phyloP scores from a whole-genome alignment of 345 rosid genomes.

The Populus alba region DNA sequence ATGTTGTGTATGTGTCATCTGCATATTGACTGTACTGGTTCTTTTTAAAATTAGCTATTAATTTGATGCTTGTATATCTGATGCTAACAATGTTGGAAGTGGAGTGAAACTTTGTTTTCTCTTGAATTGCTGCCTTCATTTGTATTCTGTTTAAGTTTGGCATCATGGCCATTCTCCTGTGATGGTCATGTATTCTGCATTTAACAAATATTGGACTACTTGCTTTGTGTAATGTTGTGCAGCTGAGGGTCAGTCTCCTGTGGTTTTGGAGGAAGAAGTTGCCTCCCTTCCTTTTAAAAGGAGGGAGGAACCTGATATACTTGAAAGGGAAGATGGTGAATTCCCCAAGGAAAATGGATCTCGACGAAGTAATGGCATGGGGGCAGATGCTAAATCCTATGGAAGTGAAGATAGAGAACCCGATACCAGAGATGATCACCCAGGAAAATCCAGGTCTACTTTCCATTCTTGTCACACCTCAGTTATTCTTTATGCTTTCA shows the following conservation, averaged over 20 bases:
- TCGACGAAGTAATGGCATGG: conserved; percentile 47
- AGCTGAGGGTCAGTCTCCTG: conserved; percentile 40
- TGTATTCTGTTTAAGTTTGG: not conserved
- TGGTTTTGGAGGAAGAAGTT: conserved; percentile 42
- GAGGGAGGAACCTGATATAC: conserved; percentile 43
- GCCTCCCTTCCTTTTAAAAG: conserved; percentile 38
- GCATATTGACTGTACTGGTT: not conserved
- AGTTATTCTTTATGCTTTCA: conserved; percentile 39
- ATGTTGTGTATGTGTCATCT: not conserved
- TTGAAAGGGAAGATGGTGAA: conserved; percentile 46
- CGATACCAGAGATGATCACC: conserved; percentile 76
- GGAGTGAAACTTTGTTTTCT: not conserved
- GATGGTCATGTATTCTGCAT: not conserved
- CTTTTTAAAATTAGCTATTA: not conserved
- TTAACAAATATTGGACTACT: not conserved
- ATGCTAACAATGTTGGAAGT: not conserved
- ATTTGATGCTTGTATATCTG: not conserved
- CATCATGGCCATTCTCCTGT: not conserved
- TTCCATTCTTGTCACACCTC: conserved; percentile 41
- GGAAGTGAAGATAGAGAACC: conserved; percentile 70
- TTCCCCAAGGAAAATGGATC: conserved; percentile 62
- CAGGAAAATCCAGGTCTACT: conserved; percentile 83
- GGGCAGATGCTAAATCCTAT: conserved; percentile 43
- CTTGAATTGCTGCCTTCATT: not conserved
- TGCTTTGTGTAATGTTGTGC: conserved; percentile 12